These are phyloP conservation scores for Sisymbrium irio DNA, from an alignment of 345 rosid genomes.

Conservation along the genomic window DNA sequence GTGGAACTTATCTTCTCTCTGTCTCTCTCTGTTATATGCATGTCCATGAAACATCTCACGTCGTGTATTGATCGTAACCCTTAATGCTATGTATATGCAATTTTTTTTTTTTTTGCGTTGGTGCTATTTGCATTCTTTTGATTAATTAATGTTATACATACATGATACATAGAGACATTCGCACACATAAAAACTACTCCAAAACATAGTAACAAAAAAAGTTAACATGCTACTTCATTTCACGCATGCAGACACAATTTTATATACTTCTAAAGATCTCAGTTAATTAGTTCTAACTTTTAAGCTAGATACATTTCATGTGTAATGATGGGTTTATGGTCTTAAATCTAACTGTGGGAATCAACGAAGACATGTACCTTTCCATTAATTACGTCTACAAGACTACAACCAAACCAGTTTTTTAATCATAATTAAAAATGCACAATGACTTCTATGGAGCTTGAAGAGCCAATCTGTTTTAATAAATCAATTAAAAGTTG, in stretches of 20 bases:
- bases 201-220: too few species aligned
- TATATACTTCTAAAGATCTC: neutral
- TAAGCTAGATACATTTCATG: neutral
- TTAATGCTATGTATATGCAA: neutral
- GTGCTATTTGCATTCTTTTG: neutral
- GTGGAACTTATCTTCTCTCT: conserved; percentile 21
- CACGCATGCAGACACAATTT: neutral
- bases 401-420: neutral
- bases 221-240: neutral
- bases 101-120: neutral
- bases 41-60: conserved; percentile 16
- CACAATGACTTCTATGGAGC: conserved; percentile 21
- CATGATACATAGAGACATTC: too few species aligned
- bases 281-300: conserved; percentile 1
- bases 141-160: neutral
- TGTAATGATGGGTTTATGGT: conserved; percentile 20
- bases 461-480: conserved; percentile 35
- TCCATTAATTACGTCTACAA: neutral
- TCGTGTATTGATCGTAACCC: conserved; percentile 14
- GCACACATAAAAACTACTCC: neutral
- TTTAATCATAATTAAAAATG: neutral
- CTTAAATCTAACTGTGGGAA: conserved; percentile 22
- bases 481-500: conserved; percentile 4
- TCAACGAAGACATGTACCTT: conserved; percentile 31
- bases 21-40: neutral